Conservation (phyloP, 2,329 filamentous ascomycete genomes). For the Fusarium sp. region DNA sequence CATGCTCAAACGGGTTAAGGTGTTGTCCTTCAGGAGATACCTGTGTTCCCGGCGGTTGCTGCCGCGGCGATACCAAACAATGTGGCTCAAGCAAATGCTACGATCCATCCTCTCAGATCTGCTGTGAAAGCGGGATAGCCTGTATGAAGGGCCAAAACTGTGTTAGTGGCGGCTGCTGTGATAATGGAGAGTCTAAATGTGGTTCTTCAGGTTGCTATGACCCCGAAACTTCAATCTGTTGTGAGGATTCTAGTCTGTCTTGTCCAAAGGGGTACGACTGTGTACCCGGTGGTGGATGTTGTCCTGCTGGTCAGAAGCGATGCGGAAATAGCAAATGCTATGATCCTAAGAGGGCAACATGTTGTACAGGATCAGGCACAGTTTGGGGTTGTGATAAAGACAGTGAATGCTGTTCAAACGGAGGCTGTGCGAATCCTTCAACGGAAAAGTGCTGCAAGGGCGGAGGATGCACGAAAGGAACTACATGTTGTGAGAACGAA, state of each 20-base stretch:
- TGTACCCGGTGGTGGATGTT: slow-evolving; percentile 11
- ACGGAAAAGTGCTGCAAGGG: slow-evolving; percentile 18
- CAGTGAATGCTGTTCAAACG: slow-evolving; percentile 1
- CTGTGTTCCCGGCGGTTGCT: slow-evolving; percentile 5
- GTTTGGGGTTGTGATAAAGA: slow-evolving; percentile 4
- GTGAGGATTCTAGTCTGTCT: background rate
- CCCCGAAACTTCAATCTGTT: slow-evolving; percentile 2
- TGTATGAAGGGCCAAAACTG: slow-evolving; percentile 1
- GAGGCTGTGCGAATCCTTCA: background rate
- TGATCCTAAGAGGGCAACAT: background rate
- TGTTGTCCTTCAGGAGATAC: slow-evolving; percentile 15
- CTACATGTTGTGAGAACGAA: slow-evolving; percentile 16
- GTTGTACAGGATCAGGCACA: background rate
- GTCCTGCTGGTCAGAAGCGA: slow-evolving; percentile 3
- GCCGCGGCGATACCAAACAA: background rate
- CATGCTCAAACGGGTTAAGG: background rate
- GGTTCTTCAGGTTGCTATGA: slow-evolving; percentile 8
- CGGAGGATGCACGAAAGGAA: background rate
- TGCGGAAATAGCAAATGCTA: slow-evolving; percentile 25
- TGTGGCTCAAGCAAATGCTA: slow-evolving; percentile 11
- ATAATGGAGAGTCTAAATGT: background rate
- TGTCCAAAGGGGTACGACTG: slow-evolving; percentile 13
- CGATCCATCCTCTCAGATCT: background rate
- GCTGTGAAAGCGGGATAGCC: background rate
- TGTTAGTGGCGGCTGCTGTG: slow-evolving; percentile 5